A percentile compares a stretch with the other conserved stretches of the same genome.
Evolutionary conservation across 768 basidiomycete species (phyloP).

Genomic region (Pleurotus djamor): DNA sequence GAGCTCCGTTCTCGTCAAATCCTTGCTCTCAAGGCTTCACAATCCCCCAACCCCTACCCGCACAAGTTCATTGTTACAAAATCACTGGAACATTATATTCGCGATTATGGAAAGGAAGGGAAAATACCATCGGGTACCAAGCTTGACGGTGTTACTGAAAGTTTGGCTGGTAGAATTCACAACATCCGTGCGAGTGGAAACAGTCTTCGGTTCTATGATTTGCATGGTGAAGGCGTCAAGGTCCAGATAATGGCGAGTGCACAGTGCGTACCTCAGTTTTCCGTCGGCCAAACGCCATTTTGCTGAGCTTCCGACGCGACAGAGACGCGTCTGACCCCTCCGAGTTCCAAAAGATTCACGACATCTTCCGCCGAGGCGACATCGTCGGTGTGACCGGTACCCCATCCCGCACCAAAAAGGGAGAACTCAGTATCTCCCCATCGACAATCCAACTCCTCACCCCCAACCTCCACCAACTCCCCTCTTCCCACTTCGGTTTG

Average conservation of each 20-base stretch:
- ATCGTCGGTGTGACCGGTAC: constrained; percentile 90
- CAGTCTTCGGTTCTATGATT: constrained; percentile 93
- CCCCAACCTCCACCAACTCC: constrained; percentile 95
- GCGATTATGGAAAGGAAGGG: constrained; percentile 70
- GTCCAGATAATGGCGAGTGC: constrained; percentile 94
- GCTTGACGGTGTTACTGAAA: constrained; percentile 55
- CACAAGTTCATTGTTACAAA: constrained; percentile 95
- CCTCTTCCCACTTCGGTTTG: constrained; percentile 88
- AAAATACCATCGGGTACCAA: constrained; percentile 66
- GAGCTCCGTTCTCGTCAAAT: constrained; percentile 91
- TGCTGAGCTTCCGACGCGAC: background rate
- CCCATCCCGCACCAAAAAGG: constrained; percentile 92
- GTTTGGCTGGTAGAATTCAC: constrained; percentile 88
- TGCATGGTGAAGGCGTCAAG: constrained; percentile 89
- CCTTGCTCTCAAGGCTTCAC: constrained; percentile 78
- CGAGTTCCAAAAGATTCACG: constrained; percentile 70
- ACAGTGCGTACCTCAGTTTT: constrained; percentile 47
- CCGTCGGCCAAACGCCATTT: background rate
- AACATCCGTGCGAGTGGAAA: constrained; percentile 80
- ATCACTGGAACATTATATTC: constrained; percentile 74
- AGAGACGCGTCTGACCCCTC: constrained; percentile 68
- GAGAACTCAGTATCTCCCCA: constrained; percentile 90
- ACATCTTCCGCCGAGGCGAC: constrained; percentile 92
- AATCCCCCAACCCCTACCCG: constrained; percentile 92
- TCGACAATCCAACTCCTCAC: constrained; percentile 83